Evolutionary conservation across 176 grass and related monocot species (phyloP).

Genomic region (Zoysia pacifica): DNA sequence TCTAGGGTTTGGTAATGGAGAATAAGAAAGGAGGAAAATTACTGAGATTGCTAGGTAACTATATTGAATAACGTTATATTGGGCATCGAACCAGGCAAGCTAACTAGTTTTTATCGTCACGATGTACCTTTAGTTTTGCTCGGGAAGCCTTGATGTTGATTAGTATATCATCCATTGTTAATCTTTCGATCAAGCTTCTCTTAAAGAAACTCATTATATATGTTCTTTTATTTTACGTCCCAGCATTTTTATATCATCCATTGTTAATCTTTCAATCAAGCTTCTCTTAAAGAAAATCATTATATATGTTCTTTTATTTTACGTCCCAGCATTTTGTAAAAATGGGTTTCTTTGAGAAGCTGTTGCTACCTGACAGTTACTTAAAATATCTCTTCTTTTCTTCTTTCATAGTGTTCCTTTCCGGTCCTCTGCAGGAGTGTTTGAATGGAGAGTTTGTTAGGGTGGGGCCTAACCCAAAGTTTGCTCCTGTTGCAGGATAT

Average conservation of each 20-base stretch:
- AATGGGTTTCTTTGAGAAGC: background rate
- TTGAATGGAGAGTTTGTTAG: conserved; percentile 98
- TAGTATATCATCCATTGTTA: background rate
- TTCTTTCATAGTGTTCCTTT: background rate
- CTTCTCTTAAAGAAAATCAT: background rate
- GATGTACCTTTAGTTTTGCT: background rate
- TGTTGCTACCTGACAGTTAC: background rate
- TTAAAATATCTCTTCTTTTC: background rate
- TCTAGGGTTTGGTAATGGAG: too few relatives aligned
- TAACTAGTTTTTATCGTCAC: background rate
- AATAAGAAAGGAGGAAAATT: too few relatives aligned
- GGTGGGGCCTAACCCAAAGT: conserved; percentile 91
- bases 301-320: background rate
- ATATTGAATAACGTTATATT: too few relatives aligned
- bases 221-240: background rate
- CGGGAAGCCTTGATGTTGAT: background rate
- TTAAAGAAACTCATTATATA: background rate
- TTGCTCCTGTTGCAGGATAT: conserved; percentile 78
- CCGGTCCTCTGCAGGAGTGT: conserved; percentile 58
- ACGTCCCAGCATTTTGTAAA: background rate
- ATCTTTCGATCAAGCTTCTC: background rate
- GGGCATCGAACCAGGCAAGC: background rate
- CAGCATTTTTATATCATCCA: background rate
- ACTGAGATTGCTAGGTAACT: too few relatives aligned
- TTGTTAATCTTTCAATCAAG: background rate